Base-by-base conservation (phyloP, 495 filamentous ascomycete genomes). In the Daldinia caldariorum region DNA sequence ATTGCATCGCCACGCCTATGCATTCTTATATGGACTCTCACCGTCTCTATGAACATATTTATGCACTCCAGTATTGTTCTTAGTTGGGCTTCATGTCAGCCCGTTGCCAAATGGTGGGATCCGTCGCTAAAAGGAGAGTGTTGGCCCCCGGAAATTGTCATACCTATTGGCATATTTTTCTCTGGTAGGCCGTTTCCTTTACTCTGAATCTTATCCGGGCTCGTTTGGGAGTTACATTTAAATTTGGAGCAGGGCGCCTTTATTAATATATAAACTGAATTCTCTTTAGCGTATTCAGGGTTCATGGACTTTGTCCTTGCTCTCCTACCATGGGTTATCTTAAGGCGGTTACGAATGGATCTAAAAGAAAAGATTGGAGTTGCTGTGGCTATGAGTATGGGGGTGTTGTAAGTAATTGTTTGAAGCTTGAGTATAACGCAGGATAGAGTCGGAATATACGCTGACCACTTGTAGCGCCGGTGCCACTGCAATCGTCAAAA, bases 281-380 rank as follows among this genome's bases (percentile, higher is more conserved):
- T 62, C 18, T 39, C 18, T 39, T 35, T 45, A 76, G 77, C 71
- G n/a, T 79, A 79, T 31, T 79, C 77, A 0, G 77, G 73, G 35
- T 69, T 75, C 35, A 64, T 59, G 51, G 76, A 77, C 32, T 60
- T 77, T n/a, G 53, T 66, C 3, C 69, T 76, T 12, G 74, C 72
- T 10, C 10, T 75, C 12, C 69, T 76, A 8, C 70, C 77, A 0
- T 79, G 77, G 75, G 66, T 61, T 34, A 75, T 79, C 38, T 72
- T 77, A 65, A 74, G 77, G 61, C 66, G 45, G 22, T 31, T 79
- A 22, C 67, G 75, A 35, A 77, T 79, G 68, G 56, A 76, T 18
- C 64, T 65, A 16, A 77, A 69, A 55, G 77, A 79, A 34, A 79
- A 77, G 63, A 63, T 77, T 4, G 76, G 76, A 3, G 65, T 75